Evolutionary conservation across 192 early-diverging fungal genomes (phyloP), one percentile per base, ranked within the genome.

Genomic region (Kickxella alabastrina): DNA sequence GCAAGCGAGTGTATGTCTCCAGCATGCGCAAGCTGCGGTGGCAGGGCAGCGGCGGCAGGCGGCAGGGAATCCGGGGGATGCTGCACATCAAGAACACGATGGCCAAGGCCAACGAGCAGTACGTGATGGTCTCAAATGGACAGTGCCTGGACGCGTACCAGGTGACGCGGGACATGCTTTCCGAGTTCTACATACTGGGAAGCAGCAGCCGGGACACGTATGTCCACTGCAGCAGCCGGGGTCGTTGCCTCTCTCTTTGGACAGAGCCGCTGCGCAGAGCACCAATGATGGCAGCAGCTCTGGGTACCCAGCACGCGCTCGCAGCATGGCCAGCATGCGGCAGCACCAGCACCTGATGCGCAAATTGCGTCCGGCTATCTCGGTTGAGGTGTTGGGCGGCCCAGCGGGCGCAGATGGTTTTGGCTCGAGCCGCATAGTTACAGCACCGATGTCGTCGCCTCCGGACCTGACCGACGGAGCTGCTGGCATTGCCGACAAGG

Each of bases 21-120:
- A 75, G 71, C 56, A 65, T 57, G 44, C 61, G 53, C 60, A 75
- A 75, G 65, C 64, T 75, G 55, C 71, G 57, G 49, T 51, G 47
- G 52, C 54, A 49, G 32, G 24, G 46, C 40, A 29, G 40, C 17
- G 24, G 46, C 40, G 25, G 40, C 17, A 23, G 42, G 21, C 28
- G 54, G 21, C 63, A 51, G 35, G 59, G 44, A 15, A 75, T 75
- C 51, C 46, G 55, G 25, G 24, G 59, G n/a, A 29, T 75, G 17
- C 37, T 75, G 59, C 71, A 63, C 37, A 59, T 75, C 48, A 45
- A 47, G 32, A 64, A 48, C 50, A 50, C 53, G 19, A 75, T 75
- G 71, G 47, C 52, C 31, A 59, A 54, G 49, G 71, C 71, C 47
- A 68, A 47, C 60, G 60, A 62, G 49, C 54, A 48, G 39, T 68